phyloP scores from a whole-genome alignment of 306 rosid genomes.

The Castanopsis chinensis region DNA sequence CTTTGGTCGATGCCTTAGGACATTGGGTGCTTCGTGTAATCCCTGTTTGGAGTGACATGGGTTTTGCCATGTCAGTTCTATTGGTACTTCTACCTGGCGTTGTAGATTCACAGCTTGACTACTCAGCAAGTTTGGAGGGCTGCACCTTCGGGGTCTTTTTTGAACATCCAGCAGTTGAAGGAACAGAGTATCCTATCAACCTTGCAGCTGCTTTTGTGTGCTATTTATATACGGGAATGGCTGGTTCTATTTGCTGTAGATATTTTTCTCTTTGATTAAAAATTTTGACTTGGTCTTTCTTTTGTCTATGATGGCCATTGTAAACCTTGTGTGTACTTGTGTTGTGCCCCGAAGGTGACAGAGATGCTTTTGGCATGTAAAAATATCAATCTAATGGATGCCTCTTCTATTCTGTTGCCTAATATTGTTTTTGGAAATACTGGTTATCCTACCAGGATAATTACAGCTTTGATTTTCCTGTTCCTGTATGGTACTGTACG shows the following conservation, averaged over 20 bases:
- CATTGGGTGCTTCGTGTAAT: not conserved
- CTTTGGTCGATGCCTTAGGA: not conserved
- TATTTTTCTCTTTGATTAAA: not conserved
- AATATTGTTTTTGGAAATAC: not conserved
- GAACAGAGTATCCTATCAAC: not conserved
- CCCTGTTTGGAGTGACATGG: not conserved
- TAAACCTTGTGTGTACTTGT: not conserved
- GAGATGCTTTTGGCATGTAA: not conserved
- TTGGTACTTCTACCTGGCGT: not conserved
- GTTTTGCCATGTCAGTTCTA: not conserved
- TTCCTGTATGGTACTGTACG: not conserved
- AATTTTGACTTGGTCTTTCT: not conserved
- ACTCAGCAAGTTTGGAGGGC: too few species aligned
- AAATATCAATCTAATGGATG: not conserved
- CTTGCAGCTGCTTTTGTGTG: not conserved
- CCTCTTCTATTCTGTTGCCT: not conserved
- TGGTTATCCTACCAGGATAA: not conserved
- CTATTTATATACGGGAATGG: not conserved
- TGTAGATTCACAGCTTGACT: not conserved
- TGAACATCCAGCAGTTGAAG: not conserved
- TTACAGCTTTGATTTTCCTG: not conserved
- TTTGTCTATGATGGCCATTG: not conserved
- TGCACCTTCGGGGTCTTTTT: not conserved
- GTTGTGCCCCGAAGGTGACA: not conserved
- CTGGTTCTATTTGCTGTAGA: not conserved